Evolutionary conservation across 2,329 filamentous ascomycete species (phyloP).

Genomic region (Aspergillus spinulosporus): DNA sequence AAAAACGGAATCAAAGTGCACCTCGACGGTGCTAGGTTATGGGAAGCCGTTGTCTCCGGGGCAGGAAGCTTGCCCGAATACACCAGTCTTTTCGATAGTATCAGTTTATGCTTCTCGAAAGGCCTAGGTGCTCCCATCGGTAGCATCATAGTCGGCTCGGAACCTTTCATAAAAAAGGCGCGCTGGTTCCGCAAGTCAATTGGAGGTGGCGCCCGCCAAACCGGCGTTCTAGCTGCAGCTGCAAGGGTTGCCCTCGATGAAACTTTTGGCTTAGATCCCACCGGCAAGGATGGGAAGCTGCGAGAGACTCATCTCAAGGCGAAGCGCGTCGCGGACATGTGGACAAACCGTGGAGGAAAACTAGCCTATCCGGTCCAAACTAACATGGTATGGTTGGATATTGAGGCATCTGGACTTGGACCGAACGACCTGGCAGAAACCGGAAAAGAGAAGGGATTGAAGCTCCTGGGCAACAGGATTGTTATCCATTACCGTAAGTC

Average conservation of each 20-base stretch:
- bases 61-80: conserved; percentile 68
- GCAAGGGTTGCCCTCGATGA: conserved; percentile 76
- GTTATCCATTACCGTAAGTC: conserved; percentile 66
- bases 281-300: conserved; percentile 63
- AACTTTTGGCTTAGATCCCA: conserved; percentile 64
- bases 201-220: conserved; percentile 74
- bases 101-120: conserved; percentile 79
- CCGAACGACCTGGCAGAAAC: conserved; percentile 55
- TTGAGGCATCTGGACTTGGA: conserved; percentile 60
- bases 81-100: conserved; percentile 68
- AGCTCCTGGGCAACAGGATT: conserved; percentile 58
- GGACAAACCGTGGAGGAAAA: conserved; percentile 69
- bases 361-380: conserved; percentile 72
- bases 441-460: conserved; percentile 59
- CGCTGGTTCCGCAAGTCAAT: conserved; percentile 79
- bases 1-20: conserved; percentile 68
- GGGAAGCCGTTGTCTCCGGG: conserved; percentile 74
- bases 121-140: conserved; percentile 80
- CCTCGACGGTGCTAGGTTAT: conserved; percentile 76
- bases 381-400: conserved; percentile 89
- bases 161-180: conserved; percentile 63
- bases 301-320: conserved; percentile 62
- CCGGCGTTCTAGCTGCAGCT: conserved; percentile 73
- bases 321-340: conserved; percentile 62
- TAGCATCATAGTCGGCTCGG: conserved; percentile 66